A percentile compares a stretch with the other conserved stretches of the same genome.
Evolutionary conservation across 805 yeast species (phyloP).

Genomic region (Lipomyces sp.): DNA sequence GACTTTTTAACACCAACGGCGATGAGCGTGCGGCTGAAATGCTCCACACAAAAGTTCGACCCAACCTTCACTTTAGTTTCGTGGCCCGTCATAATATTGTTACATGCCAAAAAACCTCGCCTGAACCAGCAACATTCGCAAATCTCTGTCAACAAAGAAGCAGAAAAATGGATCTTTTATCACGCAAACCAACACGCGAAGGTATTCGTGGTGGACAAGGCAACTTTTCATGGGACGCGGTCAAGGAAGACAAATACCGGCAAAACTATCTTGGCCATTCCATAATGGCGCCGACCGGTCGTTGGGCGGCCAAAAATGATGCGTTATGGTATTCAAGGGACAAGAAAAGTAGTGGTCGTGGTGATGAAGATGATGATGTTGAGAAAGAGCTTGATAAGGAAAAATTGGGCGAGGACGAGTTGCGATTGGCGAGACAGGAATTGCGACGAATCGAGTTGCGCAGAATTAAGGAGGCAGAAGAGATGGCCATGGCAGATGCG

Average conservation of each 20-base stretch:
- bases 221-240: conserved; percentile 41
- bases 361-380: neutral
- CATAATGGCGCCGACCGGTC: conserved; percentile 42
- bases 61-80: too few relatives aligned
- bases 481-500: conserved; percentile 36
- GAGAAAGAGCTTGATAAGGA: conserved; percentile 5
- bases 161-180: conserved; percentile 29
- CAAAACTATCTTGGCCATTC: conserved; percentile 42
- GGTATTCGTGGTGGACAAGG: conserved; percentile 39
- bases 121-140: too few relatives aligned
- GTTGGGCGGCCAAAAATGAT: conserved; percentile 39
- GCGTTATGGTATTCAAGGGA: conserved; percentile 41
- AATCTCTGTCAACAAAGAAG: too few relatives aligned
- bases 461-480: conserved; percentile 33
- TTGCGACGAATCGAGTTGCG: conserved; percentile 22
- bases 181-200: conserved; percentile 22
- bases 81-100: too few relatives aligned
- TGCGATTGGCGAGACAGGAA: conserved; percentile 8
- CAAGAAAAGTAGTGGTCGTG: neutral
- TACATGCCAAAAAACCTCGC: too few relatives aligned
- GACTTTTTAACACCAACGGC: too few relatives aligned
- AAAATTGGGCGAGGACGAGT: conserved; percentile 7
- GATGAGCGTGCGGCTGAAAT: too few relatives aligned
- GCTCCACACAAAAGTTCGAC: too few relatives aligned
- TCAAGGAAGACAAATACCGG: conserved; percentile 40